Evolutionary conservation across 164 flowering plant genomes (phyloP).

Genomic region (Kalanchoe fedtschenkoi): DNA sequence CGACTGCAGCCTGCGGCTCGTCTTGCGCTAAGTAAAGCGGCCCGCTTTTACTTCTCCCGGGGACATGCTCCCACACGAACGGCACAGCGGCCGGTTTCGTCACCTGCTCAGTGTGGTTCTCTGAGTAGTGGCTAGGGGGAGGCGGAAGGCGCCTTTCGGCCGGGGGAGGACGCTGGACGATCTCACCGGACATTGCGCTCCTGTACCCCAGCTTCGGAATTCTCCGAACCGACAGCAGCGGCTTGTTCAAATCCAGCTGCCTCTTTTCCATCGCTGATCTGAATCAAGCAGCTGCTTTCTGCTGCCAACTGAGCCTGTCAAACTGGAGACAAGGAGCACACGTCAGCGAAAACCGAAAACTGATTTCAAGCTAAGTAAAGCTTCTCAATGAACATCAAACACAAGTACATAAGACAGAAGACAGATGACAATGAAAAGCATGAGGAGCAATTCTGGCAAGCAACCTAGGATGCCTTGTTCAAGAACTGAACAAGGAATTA

Average conservation of each 20-base stretch:
- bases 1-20: constrained; percentile 3
- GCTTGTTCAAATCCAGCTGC: constrained; percentile 41
- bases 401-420: not conserved
- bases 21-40: constrained; percentile 7
- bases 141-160: constrained; percentile 13
- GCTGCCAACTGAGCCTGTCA: not conserved
- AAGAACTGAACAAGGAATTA: not conserved
- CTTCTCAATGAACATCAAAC: not conserved
- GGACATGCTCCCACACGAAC: constrained; percentile 62
- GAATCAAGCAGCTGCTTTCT: not conserved
- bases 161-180: constrained; percentile 2
- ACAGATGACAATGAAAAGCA: too few species aligned
- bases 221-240: constrained; percentile 49
- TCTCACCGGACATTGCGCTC: constrained; percentile 10
- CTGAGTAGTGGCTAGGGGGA: constrained; percentile 7
- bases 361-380: not conserved
- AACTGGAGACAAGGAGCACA: not conserved
- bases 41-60: constrained; percentile 23
- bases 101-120: constrained; percentile 20
- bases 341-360: not conserved
- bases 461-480: not conserved
- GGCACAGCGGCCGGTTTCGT: constrained; percentile 53
- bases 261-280: constrained; percentile 27
- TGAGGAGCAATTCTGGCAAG: too few species aligned
- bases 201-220: constrained; percentile 9